Evolutionary conservation across 1,139 yeast genomes (phyloP), one percentile per base, ranked within the genome.

Genomic region (Taphrina pruni): DNA sequence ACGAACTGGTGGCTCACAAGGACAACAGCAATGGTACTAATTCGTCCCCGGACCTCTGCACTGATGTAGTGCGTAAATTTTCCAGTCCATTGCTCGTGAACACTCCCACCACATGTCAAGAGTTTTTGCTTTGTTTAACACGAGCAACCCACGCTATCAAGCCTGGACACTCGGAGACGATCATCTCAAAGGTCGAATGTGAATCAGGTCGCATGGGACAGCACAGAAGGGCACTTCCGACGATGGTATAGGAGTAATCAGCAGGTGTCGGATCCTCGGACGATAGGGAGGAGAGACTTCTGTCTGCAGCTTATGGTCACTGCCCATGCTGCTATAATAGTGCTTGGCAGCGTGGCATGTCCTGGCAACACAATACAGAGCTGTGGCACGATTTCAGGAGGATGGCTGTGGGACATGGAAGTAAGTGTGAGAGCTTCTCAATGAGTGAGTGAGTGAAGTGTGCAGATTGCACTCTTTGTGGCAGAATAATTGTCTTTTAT

Each of bases 1-100:
- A 32, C 46, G 41, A 35, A n/a, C 46, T 9, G 38, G 45, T 17
- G 60, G 60, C 35, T 41, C 46, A 3, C 50, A 38, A 39, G 60
- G 60, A 56, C 60, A 54, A 54, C 61, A 58, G 46, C 51, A 58
- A 32, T 58, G 62, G 62, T 58, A 58, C 54, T 58, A n/a, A 41
- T 32, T 11, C 21, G 32, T 21, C 36, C 12, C 5, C 11, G 11
- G 20, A 9, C 20, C 36, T n/a, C 20, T 17, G 20, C 48, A 45
- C n/a, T n/a, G n/a, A 45, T n/a, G 20, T 39, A 39, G 43, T 45
- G 48, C 48, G 48, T 45, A 14, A 45, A 45, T 45, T n/a, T 12
- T 45, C 2, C 20, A 6, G 48, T 26, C 48, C n/a, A 12, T n/a
- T 12, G 48, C 48, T 45, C 20, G 48, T 5, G 48, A 17, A n/a